Percentiles rank a stretch among this genome's conserved stretches.
Conservation (phyloP, 768 basidiomycete species). For the Tephrocybe rancida region DNA sequence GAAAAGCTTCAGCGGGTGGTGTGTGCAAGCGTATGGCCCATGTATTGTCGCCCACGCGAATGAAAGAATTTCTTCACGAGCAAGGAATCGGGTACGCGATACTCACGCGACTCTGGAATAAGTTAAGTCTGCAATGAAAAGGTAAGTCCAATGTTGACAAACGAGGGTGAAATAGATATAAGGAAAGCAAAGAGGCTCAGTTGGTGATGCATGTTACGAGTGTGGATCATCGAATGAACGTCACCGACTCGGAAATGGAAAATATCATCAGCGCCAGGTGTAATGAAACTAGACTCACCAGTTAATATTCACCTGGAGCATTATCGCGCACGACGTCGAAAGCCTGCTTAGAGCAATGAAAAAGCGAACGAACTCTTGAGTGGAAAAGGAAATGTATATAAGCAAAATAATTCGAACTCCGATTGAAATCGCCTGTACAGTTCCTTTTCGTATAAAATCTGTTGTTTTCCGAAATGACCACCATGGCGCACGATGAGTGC, state of each 20-base stretch:
- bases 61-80: slow-evolving; percentile 36
- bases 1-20: slow-evolving; percentile 42
- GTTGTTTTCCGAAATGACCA: slow-evolving; percentile 8
- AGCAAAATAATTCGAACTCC: slow-evolving; percentile 22
- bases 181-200: slow-evolving; percentile 38
- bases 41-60: slow-evolving; percentile 33
- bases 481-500: background rate
- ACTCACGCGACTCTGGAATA: slow-evolving; percentile 8
- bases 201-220: slow-evolving; percentile 83
- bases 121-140: too few relatives aligned
- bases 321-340: background rate
- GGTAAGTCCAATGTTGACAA: background rate
- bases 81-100: background rate
- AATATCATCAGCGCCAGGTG: slow-evolving; percentile 57
- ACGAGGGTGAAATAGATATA: background rate
- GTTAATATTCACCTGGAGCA: background rate
- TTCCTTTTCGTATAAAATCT: slow-evolving; percentile 15
- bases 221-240: slow-evolving; percentile 63
- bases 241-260: slow-evolving; percentile 78
- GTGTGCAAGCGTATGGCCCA: slow-evolving; percentile 42
- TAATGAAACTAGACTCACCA: slow-evolving; percentile 32
- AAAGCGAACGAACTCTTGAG: background rate
- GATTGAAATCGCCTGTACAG: slow-evolving; percentile 46
- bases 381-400: background rate
- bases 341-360: background rate